Conservation (phyloP, 176 grass and related monocot genomes). For the Dactylis glomerata region DNA sequence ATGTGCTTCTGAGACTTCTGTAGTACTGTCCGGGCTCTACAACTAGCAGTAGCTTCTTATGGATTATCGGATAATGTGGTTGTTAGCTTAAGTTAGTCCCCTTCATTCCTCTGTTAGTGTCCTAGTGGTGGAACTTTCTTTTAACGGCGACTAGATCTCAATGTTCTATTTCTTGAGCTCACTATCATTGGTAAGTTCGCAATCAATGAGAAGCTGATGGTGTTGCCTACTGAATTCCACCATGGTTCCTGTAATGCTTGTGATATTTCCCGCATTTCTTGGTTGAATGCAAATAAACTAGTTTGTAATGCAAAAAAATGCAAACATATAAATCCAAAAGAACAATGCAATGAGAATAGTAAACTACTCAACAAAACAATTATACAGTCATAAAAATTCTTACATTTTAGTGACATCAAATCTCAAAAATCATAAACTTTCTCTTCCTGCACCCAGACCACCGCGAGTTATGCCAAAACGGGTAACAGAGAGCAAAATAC, state of each 20-base stretch:
- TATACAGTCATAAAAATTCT: too few species aligned
- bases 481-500: too few species aligned
- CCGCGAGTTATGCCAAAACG: too few species aligned
- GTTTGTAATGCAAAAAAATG: background rate
- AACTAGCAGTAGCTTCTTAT: slow-evolving; percentile 16
- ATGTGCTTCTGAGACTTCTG: slow-evolving; percentile 10
- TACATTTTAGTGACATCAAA: too few species aligned
- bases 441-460: too few species aligned
- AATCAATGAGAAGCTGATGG: too few species aligned
- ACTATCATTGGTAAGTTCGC: background rate
- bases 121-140: background rate
- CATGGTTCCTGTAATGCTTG: background rate
- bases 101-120: background rate
- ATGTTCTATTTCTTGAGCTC: background rate
- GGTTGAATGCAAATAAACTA: background rate
- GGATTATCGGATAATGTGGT: background rate
- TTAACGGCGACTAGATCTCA: background rate
- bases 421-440: too few species aligned
- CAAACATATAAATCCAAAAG: too few species aligned
- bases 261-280: background rate
- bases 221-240: too few species aligned
- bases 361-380: too few species aligned
- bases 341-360: too few species aligned
- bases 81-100: slow-evolving; percentile 19
- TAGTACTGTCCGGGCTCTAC: slow-evolving; percentile 19